Conservation (phyloP, 257 asterid species). For the Nicotiana attenuata region DNA sequence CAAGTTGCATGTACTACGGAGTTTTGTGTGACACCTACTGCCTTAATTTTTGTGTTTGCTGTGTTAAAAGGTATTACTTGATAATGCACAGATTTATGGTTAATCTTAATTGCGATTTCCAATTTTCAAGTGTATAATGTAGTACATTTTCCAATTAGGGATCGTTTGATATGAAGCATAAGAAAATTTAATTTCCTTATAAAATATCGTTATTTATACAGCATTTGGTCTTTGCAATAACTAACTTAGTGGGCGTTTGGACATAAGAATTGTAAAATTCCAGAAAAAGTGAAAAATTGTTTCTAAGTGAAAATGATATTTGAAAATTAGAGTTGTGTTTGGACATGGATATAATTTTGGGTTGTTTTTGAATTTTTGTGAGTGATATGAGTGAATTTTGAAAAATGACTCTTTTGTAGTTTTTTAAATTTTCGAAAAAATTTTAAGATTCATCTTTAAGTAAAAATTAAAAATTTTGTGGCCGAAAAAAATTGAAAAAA, state of each 20-base stretch:
- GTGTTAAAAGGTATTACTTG: not conserved
- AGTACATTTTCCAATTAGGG: not conserved
- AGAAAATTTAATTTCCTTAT: not conserved
- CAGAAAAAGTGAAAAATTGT: too few relatives aligned
- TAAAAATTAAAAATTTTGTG: too few relatives aligned
- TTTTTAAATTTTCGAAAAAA: too few relatives aligned
- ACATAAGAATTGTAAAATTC: too few relatives aligned
- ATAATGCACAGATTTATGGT: not conserved
- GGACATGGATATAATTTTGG: too few relatives aligned
- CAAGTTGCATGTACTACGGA: not conserved
- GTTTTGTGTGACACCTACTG: not conserved
- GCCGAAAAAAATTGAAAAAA: too few relatives aligned
- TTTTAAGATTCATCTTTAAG: too few relatives aligned
- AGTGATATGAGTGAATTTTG: too few relatives aligned
- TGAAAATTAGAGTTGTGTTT: too few relatives aligned
- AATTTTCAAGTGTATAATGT: not conserved
- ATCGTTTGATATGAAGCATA: not conserved
- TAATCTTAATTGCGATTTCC: not conserved
- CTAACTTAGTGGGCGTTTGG: not conserved
- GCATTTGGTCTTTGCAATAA: not conserved
- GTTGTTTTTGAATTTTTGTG: too few relatives aligned
- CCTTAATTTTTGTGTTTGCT: not conserved
- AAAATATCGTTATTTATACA: not conserved
- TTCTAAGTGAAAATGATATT: too few relatives aligned
- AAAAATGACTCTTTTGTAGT: too few relatives aligned